A percentile compares a stretch with the other conserved stretches of the same genome.
These are phyloP conservation scores for Amanita exitialis DNA, from an alignment of 768 basidiomycete genomes.

Conservation along the genomic window DNA sequence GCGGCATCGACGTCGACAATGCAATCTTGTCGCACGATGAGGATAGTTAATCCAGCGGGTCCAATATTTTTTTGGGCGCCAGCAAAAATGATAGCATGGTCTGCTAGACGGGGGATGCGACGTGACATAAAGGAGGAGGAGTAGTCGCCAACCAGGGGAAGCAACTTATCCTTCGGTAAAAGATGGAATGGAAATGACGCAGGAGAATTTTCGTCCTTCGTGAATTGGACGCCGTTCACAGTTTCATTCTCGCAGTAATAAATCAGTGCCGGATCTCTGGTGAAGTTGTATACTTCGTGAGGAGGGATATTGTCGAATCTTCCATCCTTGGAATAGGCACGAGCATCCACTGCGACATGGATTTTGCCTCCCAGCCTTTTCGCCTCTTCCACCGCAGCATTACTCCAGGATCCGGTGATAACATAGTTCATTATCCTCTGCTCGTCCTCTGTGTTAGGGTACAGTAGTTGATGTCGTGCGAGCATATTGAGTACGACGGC, in stretches of 20 bases:
- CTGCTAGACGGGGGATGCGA: slow-evolving; percentile 77
- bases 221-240: slow-evolving; percentile 89
- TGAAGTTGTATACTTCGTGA: slow-evolving; percentile 65
- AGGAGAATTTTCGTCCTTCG: slow-evolving; percentile 38
- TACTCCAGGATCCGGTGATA: slow-evolving; percentile 89
- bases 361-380: slow-evolving; percentile 51
- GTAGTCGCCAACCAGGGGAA: slow-evolving; percentile 89
- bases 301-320: slow-evolving; percentile 76
- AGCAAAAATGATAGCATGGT: slow-evolving; percentile 92
- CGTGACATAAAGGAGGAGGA: slow-evolving; percentile 96
- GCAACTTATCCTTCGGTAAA: slow-evolving; percentile 43
- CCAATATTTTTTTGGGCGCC: slow-evolving; percentile 98
- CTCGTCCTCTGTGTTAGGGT: slow-evolving; percentile 44
- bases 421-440: slow-evolving; percentile 77
- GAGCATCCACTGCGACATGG: slow-evolving; percentile 65
- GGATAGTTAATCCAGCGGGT: slow-evolving; percentile 84
- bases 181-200: slow-evolving; percentile 78
- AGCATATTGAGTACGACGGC: slow-evolving; percentile 88
- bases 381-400: slow-evolving; percentile 80
- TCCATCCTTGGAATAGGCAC: slow-evolving; percentile 48
- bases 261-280: slow-evolving; percentile 67
- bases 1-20: slow-evolving; percentile 84
- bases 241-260: slow-evolving; percentile 99
- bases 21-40: slow-evolving; percentile 93
- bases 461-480: slow-evolving; percentile 69